Evolutionary conservation across 106 monocot genomes (phyloP), one percentile per base, ranked within the genome.

Genomic region (Platanthera guangdongensis): DNA sequence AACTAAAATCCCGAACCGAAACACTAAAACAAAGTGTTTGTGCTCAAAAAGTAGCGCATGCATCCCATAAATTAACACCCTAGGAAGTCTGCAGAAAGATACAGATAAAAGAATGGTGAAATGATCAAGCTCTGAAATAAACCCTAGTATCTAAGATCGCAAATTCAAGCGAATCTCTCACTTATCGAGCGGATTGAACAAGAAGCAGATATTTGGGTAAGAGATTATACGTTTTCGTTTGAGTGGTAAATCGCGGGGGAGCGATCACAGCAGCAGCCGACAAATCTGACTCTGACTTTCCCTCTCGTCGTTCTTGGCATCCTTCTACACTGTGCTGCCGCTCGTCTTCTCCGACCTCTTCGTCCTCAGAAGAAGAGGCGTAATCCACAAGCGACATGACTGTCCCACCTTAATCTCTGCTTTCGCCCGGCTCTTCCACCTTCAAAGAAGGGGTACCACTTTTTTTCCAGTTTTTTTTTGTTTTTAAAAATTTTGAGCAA

Each of bases 321-420:
- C 8, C 11, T 19, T 65, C 65, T 65, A 30, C 30, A 3, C 12
- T 65, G 65, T 65, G 3, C 10, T 72, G 47, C 32, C 47, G 47
- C 47, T 70, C n/a, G 70, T 70, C 50, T 72, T 72, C 51, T 9
- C 7, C 51, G 9, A 3, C 51, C 50, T 50, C 72, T 22, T 72
- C 72, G 19, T 72, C 72, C 18, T 72, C 72, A 7, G 49, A 50
- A 50, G 72, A 72, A 18, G 72, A 51, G 7, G 18, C 50, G 51
- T 72, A 72, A 72, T 72, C 72, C 72, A 72, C 72, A 0, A 72
- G 72, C 51, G 72, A 22, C 72, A 72, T 72, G 51, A 19, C 49
- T 22, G 4, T 15, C 1, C 21, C 10, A 6, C n/a, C 49, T 51
- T 51, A 16, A 11, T 19, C 21, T 18, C 1, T 16, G 7, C 49